Evolutionary conservation across 805 yeast genomes (phyloP).

Genomic region (Metschnikowia lochheadii): DNA sequence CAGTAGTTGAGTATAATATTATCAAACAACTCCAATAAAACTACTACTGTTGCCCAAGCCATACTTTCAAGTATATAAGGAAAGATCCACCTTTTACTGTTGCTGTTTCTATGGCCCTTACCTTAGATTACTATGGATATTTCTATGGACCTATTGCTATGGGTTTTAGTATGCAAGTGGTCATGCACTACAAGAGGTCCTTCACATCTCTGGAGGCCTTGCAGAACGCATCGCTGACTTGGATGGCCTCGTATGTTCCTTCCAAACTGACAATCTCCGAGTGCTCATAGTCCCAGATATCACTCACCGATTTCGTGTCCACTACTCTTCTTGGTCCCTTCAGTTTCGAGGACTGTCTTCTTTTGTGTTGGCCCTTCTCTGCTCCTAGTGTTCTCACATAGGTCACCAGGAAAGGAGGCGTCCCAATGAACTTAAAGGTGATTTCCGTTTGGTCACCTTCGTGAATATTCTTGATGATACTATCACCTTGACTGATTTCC

Average conservation of each 20-base stretch:
- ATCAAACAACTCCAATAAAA: too few species aligned
- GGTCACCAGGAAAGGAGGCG: slow-evolving; percentile 85
- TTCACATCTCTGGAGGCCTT: slow-evolving; percentile 17
- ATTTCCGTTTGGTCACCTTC: slow-evolving; percentile 94
- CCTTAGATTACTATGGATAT: too few species aligned
- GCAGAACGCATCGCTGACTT: slow-evolving; percentile 84
- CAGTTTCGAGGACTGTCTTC: slow-evolving; percentile 1
- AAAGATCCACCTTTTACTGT: too few species aligned
- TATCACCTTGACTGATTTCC: slow-evolving; percentile 75
- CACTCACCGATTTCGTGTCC: slow-evolving; percentile 59
- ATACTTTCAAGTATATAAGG: too few species aligned
- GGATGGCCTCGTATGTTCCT: slow-evolving; percentile 92
- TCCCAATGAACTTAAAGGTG: slow-evolving; percentile 74
- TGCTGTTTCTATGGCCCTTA: too few species aligned
- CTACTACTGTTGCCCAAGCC: too few species aligned
- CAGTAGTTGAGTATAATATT: too few species aligned
- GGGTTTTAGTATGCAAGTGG: not conserved
- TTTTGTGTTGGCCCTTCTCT: slow-evolving; percentile 14
- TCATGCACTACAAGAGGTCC: slow-evolving; percentile 10
- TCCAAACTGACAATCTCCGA: slow-evolving; percentile 75
- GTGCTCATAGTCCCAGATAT: slow-evolving; percentile 66
- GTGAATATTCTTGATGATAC: slow-evolving; percentile 74
- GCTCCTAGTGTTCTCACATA: slow-evolving; percentile 68
- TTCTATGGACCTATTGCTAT: too few species aligned
- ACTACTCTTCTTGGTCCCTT: slow-evolving; percentile 26